Base-by-base conservation (phyloP, 2,329 filamentous ascomycete genomes). In the Hypomyces rosellus region DNA sequence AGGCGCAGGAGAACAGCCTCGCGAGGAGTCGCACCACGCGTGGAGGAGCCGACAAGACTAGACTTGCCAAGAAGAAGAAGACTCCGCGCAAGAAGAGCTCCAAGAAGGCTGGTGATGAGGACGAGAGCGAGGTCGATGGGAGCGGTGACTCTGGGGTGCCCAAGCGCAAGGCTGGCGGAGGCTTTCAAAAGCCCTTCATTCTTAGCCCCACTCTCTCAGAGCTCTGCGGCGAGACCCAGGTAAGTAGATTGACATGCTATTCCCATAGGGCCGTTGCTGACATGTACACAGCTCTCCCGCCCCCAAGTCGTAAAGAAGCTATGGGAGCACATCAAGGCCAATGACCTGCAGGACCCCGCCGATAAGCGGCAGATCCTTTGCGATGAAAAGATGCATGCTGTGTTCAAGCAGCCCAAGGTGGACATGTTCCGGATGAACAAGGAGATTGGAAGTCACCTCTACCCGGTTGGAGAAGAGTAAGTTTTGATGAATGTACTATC, bases 391-490 rank as follows among this genome's bases (percentile, higher is more conserved):
- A 86, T 99, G 86, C 84, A 88, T 54, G 86, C 87, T 6, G 87
- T 99, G 7, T 99, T 99, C 74, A 95, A 95, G 68, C 81, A 87
- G 63, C 82, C 90, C 62, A 88, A 81, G 62, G 87, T 99, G 45
- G 89, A 97, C 70, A 99, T 99, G 93, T 99, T 99, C 69, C 91
- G 89, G 59, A 97, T 99, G 92, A 97, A 96, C 75, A 96, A 96
- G 75, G 81, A 96, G 14, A 82, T 97, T 11, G 89, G 88, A 55
- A 85, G 86, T 65, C 92, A 97, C 63, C 76, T 97, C 37, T 96
- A 95, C 64, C 88, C 86, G 2, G 78, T 88, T 44, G 89, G 92
- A 48, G 89, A 93, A 66, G 82, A 69, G 51, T 64, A 65, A 46
- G 18, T 34, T n/a, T 30, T 15, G 45, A 40, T 43, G 40, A 30